Evolutionary conservation across 2,329 filamentous ascomycete species (phyloP), one percentile per base, ranked within the genome.

Genomic region (Colletotrichum sp.): DNA sequence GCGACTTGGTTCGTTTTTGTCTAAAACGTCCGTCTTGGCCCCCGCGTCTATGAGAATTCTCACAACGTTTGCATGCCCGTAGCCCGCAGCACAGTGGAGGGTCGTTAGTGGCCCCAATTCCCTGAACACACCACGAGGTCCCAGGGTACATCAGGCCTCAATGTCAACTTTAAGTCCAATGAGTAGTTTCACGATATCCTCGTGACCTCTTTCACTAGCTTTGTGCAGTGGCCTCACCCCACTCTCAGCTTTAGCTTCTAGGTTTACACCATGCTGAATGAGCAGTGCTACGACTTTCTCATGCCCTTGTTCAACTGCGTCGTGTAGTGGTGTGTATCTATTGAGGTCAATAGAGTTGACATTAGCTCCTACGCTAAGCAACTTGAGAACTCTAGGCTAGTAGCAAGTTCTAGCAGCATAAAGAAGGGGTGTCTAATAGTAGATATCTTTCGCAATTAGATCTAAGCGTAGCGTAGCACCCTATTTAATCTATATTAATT

Each of bases 151-250:
- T 18, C 4, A 16, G 16, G 36, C 36, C 8, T 44, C 18, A 4
- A 44, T 44, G 0, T 44, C 39, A 44, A 6, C 18, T 18, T 4
- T 2, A 0, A 3, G 4, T 1, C 9, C 18, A 1, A n/a, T 16
- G 2, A 59, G 55, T n/a, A 30, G 15, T 7, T n/a, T 28, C 24
- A 28, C 55, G 5, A 12, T 18, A 1, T 18, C 1, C 16, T n/a
- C 24, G 2, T 30, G 16, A 10, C 55, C 55, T 18, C 3, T 5
- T 1, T 28, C 0, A 8, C 2, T 1, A 2, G 59, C 59, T 2
- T 13, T 7, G 3, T 63, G 28, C 1, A 63, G 59, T 9, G 59
- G 59, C 2, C 8, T 62, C 5, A 2, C 1, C 9, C 59, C 4
- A 1, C 9, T 7, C 1, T 1, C 1, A 34, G 22, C 28, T 7